Base-by-base conservation (phyloP, 805 yeast genomes). In the Hyphopichia homilentoma region DNA sequence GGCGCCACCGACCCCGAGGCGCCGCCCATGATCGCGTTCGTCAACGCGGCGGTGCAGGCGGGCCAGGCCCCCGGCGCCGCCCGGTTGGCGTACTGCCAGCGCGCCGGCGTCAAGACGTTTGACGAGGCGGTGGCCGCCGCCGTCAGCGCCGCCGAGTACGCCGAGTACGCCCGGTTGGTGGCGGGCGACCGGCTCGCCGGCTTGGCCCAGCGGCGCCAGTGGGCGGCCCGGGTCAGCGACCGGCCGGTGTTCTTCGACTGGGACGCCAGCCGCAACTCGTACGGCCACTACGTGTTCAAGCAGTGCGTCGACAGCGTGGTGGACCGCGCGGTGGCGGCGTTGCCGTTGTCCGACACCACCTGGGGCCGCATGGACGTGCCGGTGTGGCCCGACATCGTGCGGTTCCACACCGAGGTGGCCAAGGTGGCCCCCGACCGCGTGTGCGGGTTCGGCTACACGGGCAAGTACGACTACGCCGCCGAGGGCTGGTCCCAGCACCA, bases 311-410 rank as follows among this genome's bases (percentile, higher is more conserved):
- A 38, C 12, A 22, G 39, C 27, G 41, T 38, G 1, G 35, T 38
- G 16, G 41, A 38, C 21, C 34, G 41, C 34, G 41, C 41, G 20
- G 35, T 35, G 15, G 41, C 26, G 25, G 41, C 41, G 11, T 38
- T 38, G 22, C 41, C 41, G 2, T 32, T 38, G 17, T 24, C 41
- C 8, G 41, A 38, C 24, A 29, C 36, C n/a, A 25, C 41, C 4
- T 38, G 41, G 41, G 41, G 29, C 2, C 27, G 41, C 16, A 29
- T 38, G 16, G 41, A 38, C 29, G 18, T 18, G 16, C 41, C 41
- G 18, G 27, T 21, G 9, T 37, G 39, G 20, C 17, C 23, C 8
- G 39, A 35, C 19, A 31, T 38, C 7, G 23, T 27, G 19, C 34
- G 35, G 18, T 38, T 38, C 36, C 41, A 38, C 22, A 25, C 7